Base-by-base conservation (phyloP, 2,329 filamentous ascomycete species). In the Davidsoniella virescens region DNA sequence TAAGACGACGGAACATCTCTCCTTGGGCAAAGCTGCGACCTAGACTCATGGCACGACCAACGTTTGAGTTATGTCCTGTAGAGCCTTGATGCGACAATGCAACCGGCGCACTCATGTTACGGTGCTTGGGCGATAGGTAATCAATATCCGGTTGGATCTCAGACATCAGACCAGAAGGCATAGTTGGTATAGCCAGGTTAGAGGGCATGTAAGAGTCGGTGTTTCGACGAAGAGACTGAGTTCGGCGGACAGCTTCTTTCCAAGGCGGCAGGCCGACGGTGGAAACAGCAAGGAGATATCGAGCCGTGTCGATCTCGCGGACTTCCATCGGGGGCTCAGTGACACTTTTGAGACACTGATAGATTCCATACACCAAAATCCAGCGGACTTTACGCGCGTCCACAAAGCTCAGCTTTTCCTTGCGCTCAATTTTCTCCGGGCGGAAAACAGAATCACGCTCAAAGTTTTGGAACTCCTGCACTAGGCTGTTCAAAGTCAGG, bases 381-480 rank as follows among this genome's bases (percentile, higher is more conserved):
- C 84, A 92, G 38, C 84, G 72, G 14, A 87, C 74, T 62, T 87
- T 88, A 39, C 85, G 76, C 1, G 77, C 82, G 55, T 90, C 84
- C 7, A 72, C 67, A 9, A 77, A 64, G 0, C 63, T 63, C 2
- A 67, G 40, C 41, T 49, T 51, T 6, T 51, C 45, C 39, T 54
- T 54, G 33, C 49, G 44, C 38, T 54, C 52, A 44, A 70, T 63
- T 12, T 54, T 54, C 16, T 47, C 36, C 4, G 51, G 47, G 20
- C 44, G 43, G 18, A 51, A 33, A 17, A 73, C 61, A 6, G 68
- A 70, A 5, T 76, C 70, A 48, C 77, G 73, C 58, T 92, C 85
- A 51, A 88, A 90, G 2, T 68, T 69, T 3, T 76, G 70, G 58
- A 87, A 92, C 1, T 79, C 76, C 48, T 71, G 67, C 1, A 92